Base-by-base conservation (phyloP, 2,329 filamentous ascomycete species). In the Aspergillus vadensis region DNA sequence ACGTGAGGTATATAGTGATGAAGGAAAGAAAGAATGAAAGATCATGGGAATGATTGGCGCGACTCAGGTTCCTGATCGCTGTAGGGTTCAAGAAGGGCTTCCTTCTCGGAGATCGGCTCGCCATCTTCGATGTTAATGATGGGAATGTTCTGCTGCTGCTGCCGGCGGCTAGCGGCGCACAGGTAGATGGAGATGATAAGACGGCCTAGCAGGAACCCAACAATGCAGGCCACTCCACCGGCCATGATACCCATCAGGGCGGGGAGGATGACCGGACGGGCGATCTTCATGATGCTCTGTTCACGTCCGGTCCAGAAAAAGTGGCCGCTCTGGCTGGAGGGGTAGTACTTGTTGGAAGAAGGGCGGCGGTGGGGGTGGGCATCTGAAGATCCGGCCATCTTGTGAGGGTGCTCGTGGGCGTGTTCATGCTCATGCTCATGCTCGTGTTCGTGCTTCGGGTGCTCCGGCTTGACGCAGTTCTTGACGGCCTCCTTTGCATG, bases 251-350 rank as follows among this genome's bases (percentile, higher is more conserved):
- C 77, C 5, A 78, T 63, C 2, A 79, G 58, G 9, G 72, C 72
- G 3, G 77, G 77, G n/a, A 79, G 63, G 21, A 79, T 64, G 10
- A 77, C 73, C 15, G 75, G 72, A 3, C 73, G 71, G 5, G 77
- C 63, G 2, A 73, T 58, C 39, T 68, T 67, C 27, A 72, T 52
- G 55, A 76, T 70, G 27, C 63, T 53, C 41, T 57, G 62, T 48
- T 68, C 60, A 14, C 63, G 56, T 30, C 65, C 58, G 32, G 67
- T 61, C 56, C 68, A 70, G 65, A 66, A 21, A 60, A 59, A 21
- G 51, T 63, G 61, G 57, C 66, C 27, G 62, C 68, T 58, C 57
- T 69, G 58, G 23, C 64, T 55, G 32, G 64, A 57, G 61, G 48
- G 52, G 44, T 21, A 21, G 30, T 27, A 57, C 51, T 39, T 47